phyloP scores from a whole-genome alignment of 345 rosid species.

The Boechera retrofracta region DNA sequence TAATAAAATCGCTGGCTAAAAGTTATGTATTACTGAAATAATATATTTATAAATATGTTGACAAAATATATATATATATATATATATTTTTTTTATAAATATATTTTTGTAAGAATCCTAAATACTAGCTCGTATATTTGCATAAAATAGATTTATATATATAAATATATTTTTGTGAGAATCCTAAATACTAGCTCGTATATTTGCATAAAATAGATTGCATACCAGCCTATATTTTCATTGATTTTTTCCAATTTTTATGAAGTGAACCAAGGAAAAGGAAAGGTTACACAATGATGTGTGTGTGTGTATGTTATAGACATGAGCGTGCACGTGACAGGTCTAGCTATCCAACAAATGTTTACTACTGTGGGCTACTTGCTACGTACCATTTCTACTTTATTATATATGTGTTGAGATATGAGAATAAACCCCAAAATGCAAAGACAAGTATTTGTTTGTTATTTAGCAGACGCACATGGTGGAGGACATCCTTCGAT shows the following conservation, averaged over 20 bases:
- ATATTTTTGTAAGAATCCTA: too few relatives aligned
- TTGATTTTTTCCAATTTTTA: background rate
- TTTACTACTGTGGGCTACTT: conserved; percentile 27
- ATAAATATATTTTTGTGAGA: background rate
- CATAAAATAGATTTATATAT: too few relatives aligned
- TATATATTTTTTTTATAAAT: too few relatives aligned
- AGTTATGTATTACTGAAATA: background rate
- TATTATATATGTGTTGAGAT: conserved; percentile 25
- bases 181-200: background rate
- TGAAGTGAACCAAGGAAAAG: conserved; percentile 13
- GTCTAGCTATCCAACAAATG: conserved; percentile 38
- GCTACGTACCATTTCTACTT: conserved; percentile 32
- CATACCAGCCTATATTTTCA: background rate
- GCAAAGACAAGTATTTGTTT: conserved; percentile 42
- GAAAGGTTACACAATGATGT: conserved; percentile 20
- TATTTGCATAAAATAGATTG: too few relatives aligned
- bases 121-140: too few relatives aligned
- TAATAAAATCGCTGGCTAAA: background rate
- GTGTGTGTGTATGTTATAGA: conserved; percentile 6
- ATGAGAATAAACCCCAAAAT: conserved; percentile 35
- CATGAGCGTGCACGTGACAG: conserved; percentile 42
- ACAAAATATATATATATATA: too few relatives aligned
- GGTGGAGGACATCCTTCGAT: conserved; percentile 41
- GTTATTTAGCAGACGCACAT: conserved; percentile 46
- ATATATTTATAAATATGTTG: background rate